A percentile compares a stretch with the other conserved stretches of the same genome.
Conservation (phyloP, 306 rosid genomes). For the Malus asiatica region DNA sequence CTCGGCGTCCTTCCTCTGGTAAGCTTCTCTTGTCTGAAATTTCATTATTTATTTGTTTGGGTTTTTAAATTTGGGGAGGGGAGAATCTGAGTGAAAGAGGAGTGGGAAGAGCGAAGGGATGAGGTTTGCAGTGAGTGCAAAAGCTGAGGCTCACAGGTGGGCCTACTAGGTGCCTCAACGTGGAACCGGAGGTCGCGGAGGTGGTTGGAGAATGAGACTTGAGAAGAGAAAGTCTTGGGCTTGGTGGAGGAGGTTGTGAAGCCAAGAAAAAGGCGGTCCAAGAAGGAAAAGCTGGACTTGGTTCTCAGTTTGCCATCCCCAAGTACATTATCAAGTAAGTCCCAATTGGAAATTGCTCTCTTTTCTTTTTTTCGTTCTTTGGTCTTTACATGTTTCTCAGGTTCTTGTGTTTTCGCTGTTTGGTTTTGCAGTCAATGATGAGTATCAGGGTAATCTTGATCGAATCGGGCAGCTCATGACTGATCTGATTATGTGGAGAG, state of each 20-base stretch:
- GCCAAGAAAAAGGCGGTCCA: slow-evolving; percentile 48
- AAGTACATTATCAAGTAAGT: slow-evolving; percentile 42
- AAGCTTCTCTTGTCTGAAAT: too few species aligned
- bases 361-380: background rate
- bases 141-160: slow-evolving; percentile 30
- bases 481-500: slow-evolving; percentile 84
- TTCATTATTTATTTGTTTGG: too few species aligned
- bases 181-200: slow-evolving; percentile 55
- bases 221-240: slow-evolving; percentile 52
- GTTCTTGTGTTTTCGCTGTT: background rate
- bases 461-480: slow-evolving; percentile 43
- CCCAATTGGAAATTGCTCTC: background rate
- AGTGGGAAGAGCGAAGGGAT: too few species aligned
- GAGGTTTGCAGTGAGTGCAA: background rate
- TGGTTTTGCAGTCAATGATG: slow-evolving; percentile 29
- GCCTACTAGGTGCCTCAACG: slow-evolving; percentile 52
- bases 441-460: slow-evolving; percentile 39
- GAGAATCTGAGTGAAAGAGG: too few species aligned
- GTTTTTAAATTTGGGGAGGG: too few species aligned
- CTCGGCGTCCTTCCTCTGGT: too few species aligned
- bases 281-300: slow-evolving; percentile 57
- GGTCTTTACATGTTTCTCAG: background rate
- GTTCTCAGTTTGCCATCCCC: slow-evolving; percentile 46
- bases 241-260: slow-evolving; percentile 52
- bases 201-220: slow-evolving; percentile 46